A percentile compares a stretch with the other conserved stretches of the same genome.
Evolutionary conservation across 176 grass and related monocot genomes (phyloP).

Genomic region (Oryza australiensis): DNA sequence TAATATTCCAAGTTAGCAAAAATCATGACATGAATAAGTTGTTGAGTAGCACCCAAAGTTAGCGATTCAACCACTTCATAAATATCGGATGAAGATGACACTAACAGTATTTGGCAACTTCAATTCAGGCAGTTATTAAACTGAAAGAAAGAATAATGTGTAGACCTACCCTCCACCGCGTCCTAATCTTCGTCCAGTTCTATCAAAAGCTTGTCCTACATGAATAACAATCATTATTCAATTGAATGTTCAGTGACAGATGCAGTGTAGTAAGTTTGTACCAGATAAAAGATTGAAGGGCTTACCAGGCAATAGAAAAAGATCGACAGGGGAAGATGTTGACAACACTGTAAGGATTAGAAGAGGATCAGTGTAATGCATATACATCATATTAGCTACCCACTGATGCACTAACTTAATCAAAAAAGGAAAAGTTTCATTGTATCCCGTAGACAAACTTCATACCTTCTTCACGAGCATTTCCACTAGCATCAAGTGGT

Average conservation of each 20-base stretch:
- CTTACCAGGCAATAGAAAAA: conserved; percentile 82
- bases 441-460: conserved; percentile 10
- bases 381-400: conserved; percentile 12
- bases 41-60: not conserved
- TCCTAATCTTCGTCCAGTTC: conserved; percentile 77
- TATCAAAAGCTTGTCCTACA: conserved; percentile 94
- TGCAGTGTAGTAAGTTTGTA: not conserved
- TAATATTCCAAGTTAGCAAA: not conserved
- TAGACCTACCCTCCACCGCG: conserved; percentile 84
- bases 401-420: not conserved
- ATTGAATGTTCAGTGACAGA: not conserved
- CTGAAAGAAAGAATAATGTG: conserved; percentile 13
- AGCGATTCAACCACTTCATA: not conserved
- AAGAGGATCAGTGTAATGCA: conserved; percentile 15
- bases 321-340: conserved; percentile 67
- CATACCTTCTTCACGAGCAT: conserved; percentile 75
- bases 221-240: conserved; percentile 23
- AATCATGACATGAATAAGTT: not conserved
- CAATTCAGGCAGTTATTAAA: not conserved
- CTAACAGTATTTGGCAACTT: conserved; percentile 12
- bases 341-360: conserved; percentile 70
- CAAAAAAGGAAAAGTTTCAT: not conserved
- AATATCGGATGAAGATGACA: conserved; percentile 10
- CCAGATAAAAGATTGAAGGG: not conserved
- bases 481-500: conserved; percentile 56